Evolutionary conservation across 2,329 filamentous ascomycete genomes (phyloP), one percentile per base, ranked within the genome.

Genomic region (Raffaelea arxii): DNA sequence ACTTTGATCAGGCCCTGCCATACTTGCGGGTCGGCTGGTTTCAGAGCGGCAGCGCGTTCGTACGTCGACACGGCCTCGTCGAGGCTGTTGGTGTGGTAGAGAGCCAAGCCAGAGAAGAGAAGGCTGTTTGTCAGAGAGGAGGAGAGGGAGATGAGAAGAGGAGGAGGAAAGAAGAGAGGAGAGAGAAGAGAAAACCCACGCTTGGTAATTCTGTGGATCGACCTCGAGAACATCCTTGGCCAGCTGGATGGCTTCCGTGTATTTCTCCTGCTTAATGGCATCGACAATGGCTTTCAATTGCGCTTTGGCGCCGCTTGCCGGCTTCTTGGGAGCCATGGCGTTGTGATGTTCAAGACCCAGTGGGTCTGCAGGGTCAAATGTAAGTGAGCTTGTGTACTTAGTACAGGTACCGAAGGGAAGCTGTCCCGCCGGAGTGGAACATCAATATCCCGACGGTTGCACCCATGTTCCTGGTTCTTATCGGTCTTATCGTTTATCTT

Each of bases 1-100:
- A 97, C 65, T 58, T 82, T 86, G 62, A 92, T 77, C 40, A 98
- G 70, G 1, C 92, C 92, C 61, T 95, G 86, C 88, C 87, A 97
- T 54, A 86, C 86, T 57, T 91, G 85, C n/a, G 79, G 70, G 55
- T 96, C 89, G 18, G 78, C 71, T 1, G 82, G 78, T 53, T 87
- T 90, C 51, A 87, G 69, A 19, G 72, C 70, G 6, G 84, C 78
- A 2, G 91, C 92, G 25, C 76, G 71, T 36, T 75, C 71, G 63
- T 97, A 97, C 2, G 82, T 78, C 27, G 74, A 76, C 55, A 92
- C 89, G 0, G 92, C 82, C 36, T 87, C 83, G 6, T 84, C 79
- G 7, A 75, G 66, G 50, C 80, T 76, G 50, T 79, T 78, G 51
- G 84, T 76, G 61, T 89, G 92, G 62, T 94, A 88, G 40, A 84